Base-by-base conservation (phyloP, 345 rosid species). In the Dimocarpus longan region DNA sequence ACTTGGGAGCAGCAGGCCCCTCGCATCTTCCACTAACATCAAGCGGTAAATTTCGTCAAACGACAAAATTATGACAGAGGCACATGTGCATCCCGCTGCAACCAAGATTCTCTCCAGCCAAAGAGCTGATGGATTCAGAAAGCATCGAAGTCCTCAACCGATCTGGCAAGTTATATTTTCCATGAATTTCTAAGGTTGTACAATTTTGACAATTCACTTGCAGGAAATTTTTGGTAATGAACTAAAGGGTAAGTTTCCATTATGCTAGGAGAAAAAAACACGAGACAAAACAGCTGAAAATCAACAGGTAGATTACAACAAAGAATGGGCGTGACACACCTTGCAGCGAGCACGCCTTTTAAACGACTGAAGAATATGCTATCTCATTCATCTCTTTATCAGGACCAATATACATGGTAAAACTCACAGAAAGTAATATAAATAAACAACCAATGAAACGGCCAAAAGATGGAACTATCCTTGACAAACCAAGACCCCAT, bases 401-500 rank as follows among this genome's bases (percentile, higher is more conserved):
- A 11, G 95, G 97, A 75, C 95, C 98, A 66, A 78, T 46, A 78
- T 85, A 91, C 44, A 93, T 56, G 48, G 95, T 95, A 85, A 80
- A 89, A 74, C 84, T 83, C 39, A 90, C 88, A 4, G 98, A 95
- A 70, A 91, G 65, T 77, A 92, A 62, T 80, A 92, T 87, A 62
- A 95, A 93, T 52, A 93, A 75, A 84, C 95, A 90, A 66, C 98
- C 98, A 2, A 90, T 77, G 13, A 93, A 76, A 46, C 89, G 88
- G 21, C 90, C 91, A 60, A 92, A 93, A 4, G 95, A 72, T 19
- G 90, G 85, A 66, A 79, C 79, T 22, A 83, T 44, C 66, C 82
- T 87, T 37, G 86, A 82, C 1, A 81, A 84, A 43, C 88, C 43
- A 0, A 95, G 77, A 24, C 82, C 83, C 95, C 98, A 89, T 68